A percentile compares a stretch with the other conserved stretches of the same genome.
These are phyloP conservation scores for Citropsis articulata DNA, from an alignment of 345 rosid species.

Conservation along the genomic window DNA sequence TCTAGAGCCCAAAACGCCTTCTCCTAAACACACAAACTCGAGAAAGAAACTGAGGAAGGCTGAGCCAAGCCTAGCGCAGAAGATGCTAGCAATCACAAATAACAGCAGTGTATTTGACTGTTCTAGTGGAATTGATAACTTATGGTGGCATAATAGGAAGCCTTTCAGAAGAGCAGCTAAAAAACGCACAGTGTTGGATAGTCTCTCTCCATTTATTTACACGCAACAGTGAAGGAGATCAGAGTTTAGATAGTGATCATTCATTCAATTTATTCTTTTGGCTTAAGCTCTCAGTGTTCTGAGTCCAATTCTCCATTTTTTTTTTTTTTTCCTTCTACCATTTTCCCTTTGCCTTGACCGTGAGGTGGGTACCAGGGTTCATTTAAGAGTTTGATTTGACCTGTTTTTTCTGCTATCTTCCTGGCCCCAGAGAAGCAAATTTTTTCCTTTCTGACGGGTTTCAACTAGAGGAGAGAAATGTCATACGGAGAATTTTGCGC, in stretches of 20 bases:
- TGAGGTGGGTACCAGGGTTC: background rate
- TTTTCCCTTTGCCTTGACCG: background rate
- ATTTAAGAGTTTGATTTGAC: background rate
- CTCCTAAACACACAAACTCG: constrained; percentile 32
- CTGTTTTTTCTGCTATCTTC: background rate
- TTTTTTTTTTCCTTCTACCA: background rate
- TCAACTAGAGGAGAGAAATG: background rate
- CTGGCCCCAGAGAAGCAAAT: background rate
- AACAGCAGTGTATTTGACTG: background rate
- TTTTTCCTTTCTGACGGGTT: background rate
- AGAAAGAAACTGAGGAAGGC: constrained; percentile 17
- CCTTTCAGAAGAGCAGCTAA: constrained; percentile 59
- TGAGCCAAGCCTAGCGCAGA: constrained; percentile 12
- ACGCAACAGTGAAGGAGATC: constrained; percentile 17
- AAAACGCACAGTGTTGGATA: constrained; percentile 42
- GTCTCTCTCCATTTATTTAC: constrained; percentile 51
- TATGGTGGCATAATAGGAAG: constrained; percentile 74
- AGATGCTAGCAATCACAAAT: constrained; percentile 11
- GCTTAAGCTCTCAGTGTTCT: constrained; percentile 10
- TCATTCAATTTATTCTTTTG: constrained; percentile 49
- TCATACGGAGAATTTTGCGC: background rate
- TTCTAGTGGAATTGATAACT: constrained; percentile 31
- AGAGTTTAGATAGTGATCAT: background rate
- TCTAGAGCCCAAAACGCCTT: constrained; percentile 63
- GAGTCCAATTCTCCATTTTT: constrained; percentile 7